Evolutionary conservation across 768 basidiomycete species (phyloP).

Genomic region (Podaxis carcinomalis): DNA sequence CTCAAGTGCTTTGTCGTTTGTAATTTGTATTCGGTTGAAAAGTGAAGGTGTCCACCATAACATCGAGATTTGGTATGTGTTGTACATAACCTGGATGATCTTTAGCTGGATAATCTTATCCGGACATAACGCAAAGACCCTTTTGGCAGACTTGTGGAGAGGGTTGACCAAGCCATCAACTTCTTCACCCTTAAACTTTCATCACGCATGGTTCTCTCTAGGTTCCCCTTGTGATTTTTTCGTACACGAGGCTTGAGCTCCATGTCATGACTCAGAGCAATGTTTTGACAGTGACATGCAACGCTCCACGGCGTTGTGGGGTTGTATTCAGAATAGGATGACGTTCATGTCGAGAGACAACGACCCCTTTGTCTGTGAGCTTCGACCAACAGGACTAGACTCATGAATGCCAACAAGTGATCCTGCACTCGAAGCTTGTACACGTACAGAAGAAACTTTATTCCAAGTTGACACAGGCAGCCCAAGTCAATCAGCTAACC

Average conservation of each 20-base stretch:
- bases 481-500: not conserved
- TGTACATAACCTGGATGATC: not conserved
- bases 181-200: not conserved
- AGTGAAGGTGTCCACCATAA: not conserved
- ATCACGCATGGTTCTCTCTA: not conserved
- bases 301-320: not conserved
- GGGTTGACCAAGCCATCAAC: not conserved
- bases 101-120: not conserved
- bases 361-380: not conserved
- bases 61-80: not conserved
- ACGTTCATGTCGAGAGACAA: not conserved
- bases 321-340: not conserved
- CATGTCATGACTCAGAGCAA: not conserved
- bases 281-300: not conserved
- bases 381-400: not conserved
- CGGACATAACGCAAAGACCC: not conserved
- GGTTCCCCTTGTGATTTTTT: not conserved
- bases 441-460: not conserved
- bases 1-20: not conserved
- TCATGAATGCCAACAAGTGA: not conserved
- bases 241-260: conserved; percentile 3
- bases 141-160: not conserved
- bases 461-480: not conserved
- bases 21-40: conserved; percentile 12
- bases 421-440: not conserved